Evolutionary conservation across 352 stramenopile species (phyloP), one percentile per base, ranked within the genome.

Genomic region (Phytophthora hybrid): DNA sequence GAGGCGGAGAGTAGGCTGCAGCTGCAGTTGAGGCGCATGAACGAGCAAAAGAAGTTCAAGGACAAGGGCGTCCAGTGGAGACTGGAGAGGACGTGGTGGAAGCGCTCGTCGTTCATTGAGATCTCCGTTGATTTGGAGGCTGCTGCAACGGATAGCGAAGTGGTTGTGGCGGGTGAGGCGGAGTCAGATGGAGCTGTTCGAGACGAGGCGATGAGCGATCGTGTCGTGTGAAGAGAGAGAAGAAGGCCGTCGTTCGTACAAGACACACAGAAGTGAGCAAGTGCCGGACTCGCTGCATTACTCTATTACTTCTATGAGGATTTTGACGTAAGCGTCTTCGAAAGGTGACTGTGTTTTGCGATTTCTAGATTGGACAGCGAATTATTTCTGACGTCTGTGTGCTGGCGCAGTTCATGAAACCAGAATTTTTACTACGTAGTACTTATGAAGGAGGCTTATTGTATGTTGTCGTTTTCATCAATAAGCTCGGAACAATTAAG

Each of bases 31-130:
- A 78, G 77, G 29, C 88, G 87, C 5, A 73, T 96, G 29, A 96
- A 96, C 52, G 77, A 85, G 2, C 83, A 93, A 56, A 69, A 67
- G 21, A 90, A 88, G 58, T 95, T 93, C 49, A 73, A 81, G 41
- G 37, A 54, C 49, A 80, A 74, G 51, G 76, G 88, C 34, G 75
- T 96, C 63, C 66, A 90, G 68, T 96, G 89, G 87, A 58, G 64
- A 41, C 78, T 96, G 10, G 74, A 89, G 69, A 82, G 84, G 32
- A 77, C 84, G 44, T 95, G 88, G 90, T 93, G 91, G 79, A 78
- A 77, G 63, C 84, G 78, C 65, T 58, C 76, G 39, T 95, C 88
- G 10, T 91, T 68, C 61, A 77, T 96, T 54, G 88, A 94, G 69
- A 93, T 96, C 47, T 77, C 61, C 3, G 10, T 67, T 10, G 60